Evolutionary conservation across 163 green algal species (phyloP).

Genomic region (Volvox carteri): DNA sequence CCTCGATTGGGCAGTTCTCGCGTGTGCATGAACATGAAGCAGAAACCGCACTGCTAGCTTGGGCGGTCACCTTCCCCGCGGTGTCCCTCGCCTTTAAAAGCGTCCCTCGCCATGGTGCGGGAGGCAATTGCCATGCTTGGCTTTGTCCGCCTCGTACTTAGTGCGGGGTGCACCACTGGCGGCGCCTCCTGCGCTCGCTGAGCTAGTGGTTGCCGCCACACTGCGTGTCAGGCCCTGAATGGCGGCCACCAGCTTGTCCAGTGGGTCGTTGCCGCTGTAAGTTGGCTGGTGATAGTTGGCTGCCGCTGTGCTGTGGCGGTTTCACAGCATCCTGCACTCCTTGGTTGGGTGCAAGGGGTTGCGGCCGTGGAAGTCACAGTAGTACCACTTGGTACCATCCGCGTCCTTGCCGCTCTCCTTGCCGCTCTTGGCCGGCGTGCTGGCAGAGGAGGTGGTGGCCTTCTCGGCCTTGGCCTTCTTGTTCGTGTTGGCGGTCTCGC

Average conservation of each 20-base stretch:
- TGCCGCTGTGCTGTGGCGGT: neutral
- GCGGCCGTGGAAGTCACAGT: neutral
- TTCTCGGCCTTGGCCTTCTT: neutral
- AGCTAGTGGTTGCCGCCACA: neutral
- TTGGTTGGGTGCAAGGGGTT: neutral
- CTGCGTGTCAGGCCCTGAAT: neutral
- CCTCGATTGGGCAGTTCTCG: constrained; percentile 18
- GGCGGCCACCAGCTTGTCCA: neutral
- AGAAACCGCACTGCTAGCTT: constrained; percentile 11
- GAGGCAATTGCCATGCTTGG: neutral
- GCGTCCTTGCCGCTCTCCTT: neutral
- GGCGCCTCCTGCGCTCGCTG: neutral
- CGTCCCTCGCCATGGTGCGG: neutral
- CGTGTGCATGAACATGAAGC: constrained; percentile 13
- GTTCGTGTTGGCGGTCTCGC: neutral
- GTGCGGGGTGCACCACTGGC: neutral
- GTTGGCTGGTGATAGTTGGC: neutral
- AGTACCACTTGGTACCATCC: neutral
- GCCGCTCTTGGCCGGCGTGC: neutral
- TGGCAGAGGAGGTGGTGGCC: neutral
- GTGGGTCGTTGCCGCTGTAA: neutral
- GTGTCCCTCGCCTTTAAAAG: neutral
- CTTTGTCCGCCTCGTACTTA: neutral
- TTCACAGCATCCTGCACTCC: neutral
- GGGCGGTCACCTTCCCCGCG: neutral